Evolutionary conservation across 2,329 filamentous ascomycete genomes (phyloP).

Genomic region (Coniochaeta pulveracea): DNA sequence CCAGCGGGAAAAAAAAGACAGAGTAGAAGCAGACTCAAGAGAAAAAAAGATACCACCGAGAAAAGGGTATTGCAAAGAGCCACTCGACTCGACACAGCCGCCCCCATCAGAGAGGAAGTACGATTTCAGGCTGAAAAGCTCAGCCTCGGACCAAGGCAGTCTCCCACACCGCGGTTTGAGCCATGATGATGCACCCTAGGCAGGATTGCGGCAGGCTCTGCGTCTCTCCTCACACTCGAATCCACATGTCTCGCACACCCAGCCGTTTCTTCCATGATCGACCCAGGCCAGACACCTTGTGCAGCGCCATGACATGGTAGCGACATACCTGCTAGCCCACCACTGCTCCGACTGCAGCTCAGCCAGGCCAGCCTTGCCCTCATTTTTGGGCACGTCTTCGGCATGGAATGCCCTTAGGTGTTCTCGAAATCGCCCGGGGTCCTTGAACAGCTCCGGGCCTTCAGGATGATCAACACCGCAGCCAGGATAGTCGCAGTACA

Average conservation of each 20-base stretch:
- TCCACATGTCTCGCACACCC: neutral
- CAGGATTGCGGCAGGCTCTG: too few relatives aligned
- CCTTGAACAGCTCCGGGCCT: neutral
- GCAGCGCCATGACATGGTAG: neutral
- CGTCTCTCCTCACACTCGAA: neutral
- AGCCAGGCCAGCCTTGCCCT: neutral
- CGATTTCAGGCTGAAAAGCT: too few relatives aligned
- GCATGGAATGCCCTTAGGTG: neutral
- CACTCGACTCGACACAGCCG: too few relatives aligned
- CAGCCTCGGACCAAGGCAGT: too few relatives aligned
- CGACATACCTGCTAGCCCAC: neutral
- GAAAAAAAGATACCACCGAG: too few relatives aligned
- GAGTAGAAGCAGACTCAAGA: too few relatives aligned
- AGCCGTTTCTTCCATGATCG: neutral
- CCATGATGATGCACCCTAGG: too few relatives aligned
- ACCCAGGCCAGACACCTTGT: neutral
- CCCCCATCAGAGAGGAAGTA: too few relatives aligned
- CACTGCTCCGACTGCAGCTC: neutral
- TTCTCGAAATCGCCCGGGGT: neutral
- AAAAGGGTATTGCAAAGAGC: too few relatives aligned
- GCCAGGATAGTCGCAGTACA: neutral
- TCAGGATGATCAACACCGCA: slow-evolving; percentile 5
- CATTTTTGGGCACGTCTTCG: neutral
- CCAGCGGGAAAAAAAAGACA: too few relatives aligned
- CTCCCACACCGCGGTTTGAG: too few relatives aligned